Evolutionary conservation across 169 alveolate genomes (phyloP).

Genomic region (Theileria annulata): DNA sequence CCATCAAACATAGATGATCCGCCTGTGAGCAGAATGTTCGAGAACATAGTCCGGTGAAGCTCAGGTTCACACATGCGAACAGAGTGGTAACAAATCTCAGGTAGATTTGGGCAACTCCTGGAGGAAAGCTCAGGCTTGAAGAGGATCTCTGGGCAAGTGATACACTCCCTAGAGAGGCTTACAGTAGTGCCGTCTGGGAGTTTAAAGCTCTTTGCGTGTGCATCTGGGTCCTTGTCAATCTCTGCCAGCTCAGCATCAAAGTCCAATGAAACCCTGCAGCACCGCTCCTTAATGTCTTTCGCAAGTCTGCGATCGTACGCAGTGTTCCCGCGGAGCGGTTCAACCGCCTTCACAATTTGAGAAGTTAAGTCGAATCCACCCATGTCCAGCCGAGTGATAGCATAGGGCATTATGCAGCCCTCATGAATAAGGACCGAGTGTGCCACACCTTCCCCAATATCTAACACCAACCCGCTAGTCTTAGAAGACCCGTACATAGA

Average conservation of each 20-base stretch:
- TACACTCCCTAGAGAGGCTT: constrained; percentile 23
- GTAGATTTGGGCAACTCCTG: constrained; percentile 36
- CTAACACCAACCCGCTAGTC: constrained; percentile 91
- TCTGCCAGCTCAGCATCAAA: constrained; percentile 31
- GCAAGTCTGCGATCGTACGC: constrained; percentile 37
- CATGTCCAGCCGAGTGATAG: constrained; percentile 83
- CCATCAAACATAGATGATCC: constrained; percentile 56
- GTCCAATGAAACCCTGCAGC: constrained; percentile 53
- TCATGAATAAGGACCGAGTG: constrained; percentile 90
- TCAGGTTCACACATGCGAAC: constrained; percentile 64
- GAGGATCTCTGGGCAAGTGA: constrained; percentile 62
- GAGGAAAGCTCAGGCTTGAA: constrained; percentile 52
- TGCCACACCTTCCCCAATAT: constrained; percentile 93
- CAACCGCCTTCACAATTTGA: constrained; percentile 20
- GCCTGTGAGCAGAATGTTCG: constrained; percentile 58
- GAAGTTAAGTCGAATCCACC: constrained; percentile 92
- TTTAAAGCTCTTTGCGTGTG: constrained; percentile 24
- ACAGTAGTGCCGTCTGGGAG: constrained; percentile 59
- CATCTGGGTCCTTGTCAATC: constrained; percentile 31
- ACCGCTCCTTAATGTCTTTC: constrained; percentile 47
- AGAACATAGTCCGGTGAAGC: constrained; percentile 44
- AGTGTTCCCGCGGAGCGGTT: constrained; percentile 6
- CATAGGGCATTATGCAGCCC: constrained; percentile 87
- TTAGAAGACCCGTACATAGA: constrained; percentile 89
- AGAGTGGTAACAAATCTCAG: constrained; percentile 46